Conservation (phyloP, 352 stramenopile genomes). For the Bremia lactucae region DNA sequence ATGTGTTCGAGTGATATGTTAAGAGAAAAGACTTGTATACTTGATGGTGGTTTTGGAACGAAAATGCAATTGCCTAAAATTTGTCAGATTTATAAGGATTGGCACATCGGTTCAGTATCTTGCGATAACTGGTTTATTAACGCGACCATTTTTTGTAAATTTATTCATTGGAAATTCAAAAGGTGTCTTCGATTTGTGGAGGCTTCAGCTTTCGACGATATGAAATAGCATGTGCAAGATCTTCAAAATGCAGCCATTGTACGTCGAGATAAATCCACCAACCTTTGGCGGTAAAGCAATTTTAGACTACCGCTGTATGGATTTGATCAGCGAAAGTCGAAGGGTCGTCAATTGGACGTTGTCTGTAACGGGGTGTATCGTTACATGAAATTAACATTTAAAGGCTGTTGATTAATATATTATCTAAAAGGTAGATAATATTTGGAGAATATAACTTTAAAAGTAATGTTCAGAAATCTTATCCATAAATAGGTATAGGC, state of each 20-base stretch:
- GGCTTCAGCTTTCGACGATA: constrained; percentile 71
- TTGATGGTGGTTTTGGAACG: constrained; percentile 67
- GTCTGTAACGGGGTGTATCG: too few species aligned
- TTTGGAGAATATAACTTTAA: too few species aligned
- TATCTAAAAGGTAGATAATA: too few species aligned
- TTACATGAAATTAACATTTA: too few species aligned
- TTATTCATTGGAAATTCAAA: constrained; percentile 65
- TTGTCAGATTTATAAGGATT: constrained; percentile 32
- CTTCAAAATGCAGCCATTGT: constrained; percentile 29
- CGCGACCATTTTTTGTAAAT: constrained; percentile 68
- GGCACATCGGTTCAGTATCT: constrained; percentile 62
- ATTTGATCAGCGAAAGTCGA: constrained; percentile 62
- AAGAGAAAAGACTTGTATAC: constrained; percentile 62
- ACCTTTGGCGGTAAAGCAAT: constrained; percentile 45
- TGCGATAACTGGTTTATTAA: constrained; percentile 60
- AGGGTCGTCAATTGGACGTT: constrained; percentile 20
- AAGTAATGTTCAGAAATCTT: too few species aligned
- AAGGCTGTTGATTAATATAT: too few species aligned
- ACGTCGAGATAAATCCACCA: constrained; percentile 53
- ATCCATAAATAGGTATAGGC: too few species aligned
- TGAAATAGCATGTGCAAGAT: constrained; percentile 52
- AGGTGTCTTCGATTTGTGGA: constrained; percentile 64
- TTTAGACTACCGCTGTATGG: constrained; percentile 61
- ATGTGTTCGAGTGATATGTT: constrained; percentile 77
- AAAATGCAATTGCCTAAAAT: constrained; percentile 76